Conservation (phyloP, 768 basidiomycete species). For the Tylopilus sp. region DNA sequence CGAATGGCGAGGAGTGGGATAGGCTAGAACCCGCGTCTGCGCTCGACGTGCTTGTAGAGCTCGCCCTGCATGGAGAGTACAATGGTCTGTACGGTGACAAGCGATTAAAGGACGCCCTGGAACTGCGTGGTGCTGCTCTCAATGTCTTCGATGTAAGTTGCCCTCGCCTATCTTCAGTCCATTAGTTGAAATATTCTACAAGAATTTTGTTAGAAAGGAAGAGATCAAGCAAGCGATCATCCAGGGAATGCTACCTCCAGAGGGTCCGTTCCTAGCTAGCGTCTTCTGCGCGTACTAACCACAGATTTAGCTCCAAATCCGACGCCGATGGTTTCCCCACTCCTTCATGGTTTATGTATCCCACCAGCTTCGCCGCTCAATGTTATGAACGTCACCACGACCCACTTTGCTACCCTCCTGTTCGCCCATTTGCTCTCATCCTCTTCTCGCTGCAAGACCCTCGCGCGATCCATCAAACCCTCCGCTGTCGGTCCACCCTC, state of each 20-base stretch:
- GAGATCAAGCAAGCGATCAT: constrained; percentile 68
- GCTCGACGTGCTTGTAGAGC: constrained; percentile 76
- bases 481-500: constrained; percentile 33
- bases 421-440: constrained; percentile 77
- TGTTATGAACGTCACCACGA: constrained; percentile 53
- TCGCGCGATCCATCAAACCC: constrained; percentile 65
- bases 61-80: constrained; percentile 86
- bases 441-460: constrained; percentile 58
- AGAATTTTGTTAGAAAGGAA: constrained; percentile 78
- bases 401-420: constrained; percentile 72
- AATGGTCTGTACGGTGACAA: constrained; percentile 60
- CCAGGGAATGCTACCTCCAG: constrained; percentile 65
- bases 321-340: constrained; percentile 54
- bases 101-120: constrained; percentile 62
- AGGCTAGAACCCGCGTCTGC: constrained; percentile 77
- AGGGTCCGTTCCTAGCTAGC: constrained; percentile 33
- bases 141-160: constrained; percentile 75
- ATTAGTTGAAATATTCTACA: constrained; percentile 2
- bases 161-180: not conserved
- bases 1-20: constrained; percentile 93
- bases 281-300: not conserved
- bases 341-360: constrained; percentile 64
- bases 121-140: constrained; percentile 73
- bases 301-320: constrained; percentile 26
- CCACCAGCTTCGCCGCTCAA: constrained; percentile 62